Conservation (phyloP, 192 early-diverging fungal genomes). For the Coemansia sp. region DNA sequence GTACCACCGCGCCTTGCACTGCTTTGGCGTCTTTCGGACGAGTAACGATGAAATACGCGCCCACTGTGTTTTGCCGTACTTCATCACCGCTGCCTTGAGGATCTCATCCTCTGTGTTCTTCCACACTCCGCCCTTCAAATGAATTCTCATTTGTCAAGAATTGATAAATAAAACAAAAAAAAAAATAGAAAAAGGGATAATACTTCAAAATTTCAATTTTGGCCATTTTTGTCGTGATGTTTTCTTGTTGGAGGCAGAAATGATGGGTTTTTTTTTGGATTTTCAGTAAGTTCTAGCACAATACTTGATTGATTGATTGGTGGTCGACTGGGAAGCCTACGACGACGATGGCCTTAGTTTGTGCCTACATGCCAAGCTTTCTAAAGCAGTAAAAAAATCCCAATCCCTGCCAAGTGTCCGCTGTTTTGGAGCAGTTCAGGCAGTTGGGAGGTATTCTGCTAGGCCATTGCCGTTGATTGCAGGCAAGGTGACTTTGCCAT, state of each 20-base stretch:
- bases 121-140: conserved; percentile 89
- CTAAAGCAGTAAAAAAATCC: neutral
- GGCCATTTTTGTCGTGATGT: neutral
- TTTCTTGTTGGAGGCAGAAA: neutral
- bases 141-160: conserved; percentile 24
- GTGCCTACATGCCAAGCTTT: neutral
- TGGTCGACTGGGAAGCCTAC: neutral
- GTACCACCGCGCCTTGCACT: conserved; percentile 99
- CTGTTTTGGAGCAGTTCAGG: too few relatives aligned
- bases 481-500: neutral
- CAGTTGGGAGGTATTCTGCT: neutral
- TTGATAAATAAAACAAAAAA: neutral
- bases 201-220: neutral
- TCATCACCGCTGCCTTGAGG: conserved; percentile 93
- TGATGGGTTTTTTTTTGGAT: too few relatives aligned
- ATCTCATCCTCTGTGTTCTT: conserved; percentile 99
- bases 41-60: conserved; percentile 95
- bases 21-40: conserved; percentile 94
- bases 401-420: too few relatives aligned
- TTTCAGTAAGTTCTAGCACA: too few relatives aligned
- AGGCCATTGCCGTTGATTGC: neutral
- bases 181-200: neutral
- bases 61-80: conserved; percentile 99
- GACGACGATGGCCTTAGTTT: too few relatives aligned
- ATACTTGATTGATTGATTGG: neutral